phyloP scores from a whole-genome alignment of 2,329 filamentous ascomycete species.

The Botrytis cinerea region DNA sequence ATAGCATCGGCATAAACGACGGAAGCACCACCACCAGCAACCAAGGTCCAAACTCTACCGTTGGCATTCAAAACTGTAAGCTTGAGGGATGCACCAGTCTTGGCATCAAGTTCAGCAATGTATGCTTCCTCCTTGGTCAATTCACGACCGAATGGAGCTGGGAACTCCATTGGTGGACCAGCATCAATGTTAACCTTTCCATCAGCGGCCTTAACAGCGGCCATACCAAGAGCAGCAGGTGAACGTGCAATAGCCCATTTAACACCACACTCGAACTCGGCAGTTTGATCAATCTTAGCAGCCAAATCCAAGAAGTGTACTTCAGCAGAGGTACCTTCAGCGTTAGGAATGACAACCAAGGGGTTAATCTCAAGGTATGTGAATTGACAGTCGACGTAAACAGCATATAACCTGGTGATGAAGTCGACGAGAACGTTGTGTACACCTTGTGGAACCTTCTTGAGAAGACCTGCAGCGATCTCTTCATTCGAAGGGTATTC shows the following conservation, averaged over 20 bases:
- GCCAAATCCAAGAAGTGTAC: conserved; percentile 98
- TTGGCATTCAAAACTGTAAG: conserved; percentile 90
- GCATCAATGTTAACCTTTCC: conserved; percentile 91
- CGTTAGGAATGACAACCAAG: conserved; percentile 95
- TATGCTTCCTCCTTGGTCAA: conserved; percentile 98
- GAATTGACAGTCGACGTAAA: conserved; percentile 99
- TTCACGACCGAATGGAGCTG: conserved; percentile 97
- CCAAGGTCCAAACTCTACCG: conserved; percentile 96
- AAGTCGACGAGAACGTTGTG: conserved; percentile 99
- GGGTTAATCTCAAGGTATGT: conserved; percentile 99
- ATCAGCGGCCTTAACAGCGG: conserved; percentile 61
- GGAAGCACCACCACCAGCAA: conserved; percentile 98
- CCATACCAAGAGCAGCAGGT: conserved; percentile 82
- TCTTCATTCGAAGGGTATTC: conserved; percentile 96
- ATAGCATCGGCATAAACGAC: conserved; percentile 99
- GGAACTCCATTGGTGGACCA: conserved; percentile 98
- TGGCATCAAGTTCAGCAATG: conserved; percentile 97
- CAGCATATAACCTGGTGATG: conserved; percentile 95
- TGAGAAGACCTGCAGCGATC: conserved; percentile 81
- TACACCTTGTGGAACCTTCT: conserved; percentile 90
- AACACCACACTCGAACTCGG: conserved; percentile 97
- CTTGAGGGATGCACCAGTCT: conserved; percentile 98
- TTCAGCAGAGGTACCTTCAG: conserved; percentile 83
- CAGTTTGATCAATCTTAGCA: conserved; percentile 98
- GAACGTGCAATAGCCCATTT: conserved; percentile 98